These are phyloP conservation scores for Alternaria ventricosa DNA, from an alignment of 2,329 filamentous ascomycete species.

Conservation along the genomic window DNA sequence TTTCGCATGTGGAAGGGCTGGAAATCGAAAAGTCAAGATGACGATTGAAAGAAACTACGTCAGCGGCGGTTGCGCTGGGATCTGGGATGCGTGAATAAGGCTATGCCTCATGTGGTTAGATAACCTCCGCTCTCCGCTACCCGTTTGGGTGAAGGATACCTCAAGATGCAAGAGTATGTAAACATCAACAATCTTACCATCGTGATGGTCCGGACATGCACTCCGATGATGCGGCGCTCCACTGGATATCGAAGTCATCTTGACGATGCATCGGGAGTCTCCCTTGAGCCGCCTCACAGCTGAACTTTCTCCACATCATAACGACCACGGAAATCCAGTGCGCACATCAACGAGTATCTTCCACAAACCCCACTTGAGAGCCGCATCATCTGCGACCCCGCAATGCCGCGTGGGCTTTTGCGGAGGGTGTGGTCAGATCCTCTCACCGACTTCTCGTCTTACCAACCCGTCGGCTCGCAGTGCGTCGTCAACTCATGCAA, in stretches of 20 bases:
- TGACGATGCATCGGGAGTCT: background rate
- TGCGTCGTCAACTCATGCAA: background rate
- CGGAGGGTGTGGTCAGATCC: conserved; percentile 4
- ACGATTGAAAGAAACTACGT: conserved; percentile 9
- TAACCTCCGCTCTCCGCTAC: background rate
- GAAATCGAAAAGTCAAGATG: conserved; percentile 8
- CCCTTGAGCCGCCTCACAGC: background rate
- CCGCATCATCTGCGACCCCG: conserved; percentile 6
- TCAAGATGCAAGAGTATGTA: background rate
- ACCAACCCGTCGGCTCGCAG: background rate
- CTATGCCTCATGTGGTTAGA: background rate
- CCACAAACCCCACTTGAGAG: conserved; percentile 3
- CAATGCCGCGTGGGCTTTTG: conserved; percentile 1
- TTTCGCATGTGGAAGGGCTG: background rate
- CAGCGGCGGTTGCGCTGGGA: conserved; percentile 2
- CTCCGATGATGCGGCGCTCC: background rate
- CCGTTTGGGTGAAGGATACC: background rate
- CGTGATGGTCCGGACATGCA: background rate
- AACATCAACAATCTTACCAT: background rate
- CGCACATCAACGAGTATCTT: conserved; percentile 1
- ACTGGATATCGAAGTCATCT: background rate
- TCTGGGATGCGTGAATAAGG: background rate
- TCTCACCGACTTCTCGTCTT: conserved; percentile 7
- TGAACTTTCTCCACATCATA: background rate
- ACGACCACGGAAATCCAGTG: background rate